Conservation (phyloP, 2,329 filamentous ascomycete species). For the Botrytis cinerea region DNA sequence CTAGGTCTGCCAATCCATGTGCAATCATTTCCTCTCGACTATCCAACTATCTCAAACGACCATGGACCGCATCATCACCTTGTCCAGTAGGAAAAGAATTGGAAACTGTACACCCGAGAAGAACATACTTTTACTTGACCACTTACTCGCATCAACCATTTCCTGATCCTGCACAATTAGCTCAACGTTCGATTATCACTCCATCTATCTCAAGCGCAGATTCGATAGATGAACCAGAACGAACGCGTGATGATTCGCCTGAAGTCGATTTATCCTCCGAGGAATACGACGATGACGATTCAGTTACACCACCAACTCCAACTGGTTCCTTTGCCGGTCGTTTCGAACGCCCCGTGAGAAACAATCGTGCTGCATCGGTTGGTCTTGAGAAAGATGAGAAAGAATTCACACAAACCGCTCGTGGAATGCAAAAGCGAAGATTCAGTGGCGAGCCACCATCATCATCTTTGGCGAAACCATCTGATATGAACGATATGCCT, state of each 20-base stretch:
- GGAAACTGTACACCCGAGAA: constrained; percentile 86
- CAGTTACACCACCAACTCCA: constrained; percentile 62
- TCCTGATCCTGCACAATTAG: constrained; percentile 60
- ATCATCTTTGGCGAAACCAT: constrained; percentile 53
- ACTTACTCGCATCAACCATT: constrained; percentile 83
- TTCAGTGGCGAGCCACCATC: constrained; percentile 52
- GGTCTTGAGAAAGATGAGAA: constrained; percentile 92
- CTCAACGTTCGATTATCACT: constrained; percentile 68
- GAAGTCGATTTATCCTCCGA: constrained; percentile 89
- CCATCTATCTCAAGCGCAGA: constrained; percentile 74
- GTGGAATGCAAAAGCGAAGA: constrained; percentile 68
- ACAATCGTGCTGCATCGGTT: constrained; percentile 76
- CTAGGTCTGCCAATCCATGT: constrained; percentile 89
- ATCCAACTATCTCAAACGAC: constrained; percentile 83
- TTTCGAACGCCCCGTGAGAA: constrained; percentile 52
- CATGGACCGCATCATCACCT: constrained; percentile 74
- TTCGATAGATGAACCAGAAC: constrained; percentile 71
- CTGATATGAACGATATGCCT: constrained; percentile 35
- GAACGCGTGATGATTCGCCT: constrained; percentile 57
- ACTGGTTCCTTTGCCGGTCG: constrained; percentile 61
- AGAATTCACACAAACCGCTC: constrained; percentile 95
- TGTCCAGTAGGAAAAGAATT: constrained; percentile 93
- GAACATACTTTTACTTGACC: constrained; percentile 95
- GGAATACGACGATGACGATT: constrained; percentile 76
- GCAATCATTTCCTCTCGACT: constrained; percentile 94